Evolutionary conservation across 495 filamentous ascomycete species (phyloP), one percentile per base, ranked within the genome.

Genomic region (Podospora conica): DNA sequence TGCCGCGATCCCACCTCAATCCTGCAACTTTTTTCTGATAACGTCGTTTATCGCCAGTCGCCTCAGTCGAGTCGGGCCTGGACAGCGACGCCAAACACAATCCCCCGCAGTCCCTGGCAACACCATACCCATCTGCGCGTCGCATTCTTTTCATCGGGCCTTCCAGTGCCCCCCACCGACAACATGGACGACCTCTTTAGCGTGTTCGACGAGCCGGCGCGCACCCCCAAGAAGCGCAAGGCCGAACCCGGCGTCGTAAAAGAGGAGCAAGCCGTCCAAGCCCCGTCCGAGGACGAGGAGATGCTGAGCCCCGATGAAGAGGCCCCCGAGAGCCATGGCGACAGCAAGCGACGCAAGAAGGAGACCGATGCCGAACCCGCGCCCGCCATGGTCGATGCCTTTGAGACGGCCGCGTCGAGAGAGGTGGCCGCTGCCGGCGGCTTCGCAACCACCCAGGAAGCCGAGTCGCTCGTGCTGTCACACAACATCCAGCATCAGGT

Each of bases 401-500:
- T 98, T 77, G 88, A 98, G 78, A 97, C 96, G n/a, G 92, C 92
- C 72, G 90, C 96, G 77, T 93, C 93, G 54, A 82, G 92, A 79
- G 91, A 98, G 75, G 85, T 97, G 28, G 89, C 88, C 31, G 90
- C 87, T 5, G 88, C 91, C 8, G 87, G 88, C 62, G 94, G 93
- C n/a, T 85, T 97, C 33, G 90, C 92, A 69, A 78, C 83, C 11
- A 77, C 82, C n/a, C 80, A 88, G 65, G 89, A 76, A 58, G 68
- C 60, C 20, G 76, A 77, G 29, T 86, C 91, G 20, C 86, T 98
- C 56, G 86, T 94, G 24, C 78, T 98, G 23, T 93, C 91, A 18
- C 96, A 98, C 80, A 96, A 98, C 80, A 94, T 98, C 68, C 92
- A 96, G 74, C 95, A 98, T 85, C 93, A 98, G 78, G 95, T 97